These are phyloP conservation scores for Iris pallida DNA, from an alignment of 116 monocot species.

Conservation along the genomic window DNA sequence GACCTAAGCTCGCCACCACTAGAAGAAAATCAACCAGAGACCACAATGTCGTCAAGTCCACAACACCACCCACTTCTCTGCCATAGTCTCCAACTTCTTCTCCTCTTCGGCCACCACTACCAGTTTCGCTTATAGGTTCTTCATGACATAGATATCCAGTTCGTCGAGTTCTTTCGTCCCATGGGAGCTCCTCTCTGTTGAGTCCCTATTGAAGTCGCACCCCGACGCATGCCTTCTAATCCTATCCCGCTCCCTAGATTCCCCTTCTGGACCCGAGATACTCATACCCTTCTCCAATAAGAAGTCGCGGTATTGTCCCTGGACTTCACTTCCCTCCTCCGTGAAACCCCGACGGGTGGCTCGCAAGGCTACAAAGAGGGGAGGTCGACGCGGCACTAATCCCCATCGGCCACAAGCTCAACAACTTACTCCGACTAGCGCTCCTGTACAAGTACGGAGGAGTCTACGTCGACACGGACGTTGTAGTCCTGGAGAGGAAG, in stretches of 20 bases:
- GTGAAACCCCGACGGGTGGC: conserved; percentile 64
- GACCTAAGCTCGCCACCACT: too few relatives aligned
- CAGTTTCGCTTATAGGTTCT: conserved; percentile 55
- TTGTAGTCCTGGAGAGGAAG: conserved; percentile 51
- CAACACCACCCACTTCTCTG: too few relatives aligned
- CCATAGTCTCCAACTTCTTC: too few relatives aligned
- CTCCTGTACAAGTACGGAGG: conserved; percentile 78
- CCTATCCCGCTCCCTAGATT: conserved; percentile 61
- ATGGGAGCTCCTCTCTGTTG: conserved; percentile 52
- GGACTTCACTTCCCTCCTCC: conserved; percentile 42
- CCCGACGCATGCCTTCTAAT: conserved; percentile 61
- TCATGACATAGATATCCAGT: conserved; percentile 80
- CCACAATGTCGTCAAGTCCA: too few relatives aligned
- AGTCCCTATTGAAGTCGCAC: conserved; percentile 74
- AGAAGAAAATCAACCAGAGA: too few relatives aligned
- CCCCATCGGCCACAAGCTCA: conserved; percentile 73
- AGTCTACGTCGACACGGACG: conserved; percentile 73
- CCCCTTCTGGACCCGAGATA: conserved; percentile 22
- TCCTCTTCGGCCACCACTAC: too few relatives aligned
- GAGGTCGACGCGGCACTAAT: conserved; percentile 41
- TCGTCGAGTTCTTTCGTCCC: conserved; percentile 31
- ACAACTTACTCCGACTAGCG: conserved; percentile 69
- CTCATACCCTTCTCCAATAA: conserved; percentile 37
- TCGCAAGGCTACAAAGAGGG: conserved; percentile 29
- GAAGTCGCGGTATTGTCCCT: conserved; percentile 43